phyloP scores from a whole-genome alignment of 2,329 filamentous ascomycete species.

The Metarhizium album region DNA sequence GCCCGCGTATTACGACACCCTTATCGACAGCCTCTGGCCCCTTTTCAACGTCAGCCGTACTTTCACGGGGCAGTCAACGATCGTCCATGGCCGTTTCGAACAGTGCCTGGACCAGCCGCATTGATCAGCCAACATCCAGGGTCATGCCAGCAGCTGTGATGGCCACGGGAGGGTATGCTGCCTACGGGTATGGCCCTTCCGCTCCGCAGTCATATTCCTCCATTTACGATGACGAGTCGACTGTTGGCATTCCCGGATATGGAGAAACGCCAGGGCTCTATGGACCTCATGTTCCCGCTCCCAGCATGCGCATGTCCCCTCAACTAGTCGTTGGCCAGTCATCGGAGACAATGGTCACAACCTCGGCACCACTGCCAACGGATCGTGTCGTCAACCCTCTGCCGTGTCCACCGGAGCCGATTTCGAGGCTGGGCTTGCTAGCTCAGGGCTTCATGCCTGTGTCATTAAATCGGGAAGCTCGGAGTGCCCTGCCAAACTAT shows the following conservation, averaged over 20 bases:
- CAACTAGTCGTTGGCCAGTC: constrained; percentile 34
- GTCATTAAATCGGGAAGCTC: constrained; percentile 27
- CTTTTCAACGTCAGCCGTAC: constrained; percentile 31
- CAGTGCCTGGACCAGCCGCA: constrained; percentile 21
- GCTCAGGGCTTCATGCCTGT: constrained; percentile 16
- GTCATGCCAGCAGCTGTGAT: constrained; percentile 12
- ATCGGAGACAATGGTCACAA: constrained; percentile 38
- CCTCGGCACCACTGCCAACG: constrained; percentile 28
- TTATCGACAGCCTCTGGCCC: constrained; percentile 29
- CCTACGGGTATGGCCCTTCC: constrained; percentile 18
- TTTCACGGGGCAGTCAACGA: not conserved
- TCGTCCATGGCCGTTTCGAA: constrained; percentile 23
- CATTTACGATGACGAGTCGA: constrained; percentile 20
- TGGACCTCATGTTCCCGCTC: constrained; percentile 24
- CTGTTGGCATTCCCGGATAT: constrained; percentile 24
- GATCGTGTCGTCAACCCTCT: constrained; percentile 23
- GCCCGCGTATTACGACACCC: constrained; percentile 32
- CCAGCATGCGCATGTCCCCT: constrained; percentile 38
- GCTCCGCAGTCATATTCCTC: constrained; percentile 22
- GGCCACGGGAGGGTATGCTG: constrained; percentile 16
- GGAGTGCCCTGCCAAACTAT: constrained; percentile 36
- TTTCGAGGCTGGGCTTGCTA: constrained; percentile 25
- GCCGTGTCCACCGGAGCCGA: constrained; percentile 30
- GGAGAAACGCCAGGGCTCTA: constrained; percentile 21
- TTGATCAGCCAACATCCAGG: constrained; percentile 16